phyloP scores from a whole-genome alignment of 805 yeast species.

The Ogataea chonburiensis region DNA sequence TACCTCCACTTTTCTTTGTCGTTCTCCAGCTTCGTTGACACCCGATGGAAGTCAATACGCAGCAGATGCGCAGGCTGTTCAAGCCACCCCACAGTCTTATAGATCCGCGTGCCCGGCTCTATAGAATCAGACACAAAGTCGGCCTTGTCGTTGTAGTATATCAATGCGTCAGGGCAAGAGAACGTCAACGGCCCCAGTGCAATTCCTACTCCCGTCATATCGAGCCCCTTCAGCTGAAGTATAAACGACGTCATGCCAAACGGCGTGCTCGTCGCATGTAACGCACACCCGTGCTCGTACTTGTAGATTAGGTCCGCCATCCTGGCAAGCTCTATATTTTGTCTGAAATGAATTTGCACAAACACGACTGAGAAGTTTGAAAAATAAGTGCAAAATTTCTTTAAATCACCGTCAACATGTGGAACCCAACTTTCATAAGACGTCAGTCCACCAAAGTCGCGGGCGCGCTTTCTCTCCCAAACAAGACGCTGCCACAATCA shows the following conservation, averaged over 20 bases:
- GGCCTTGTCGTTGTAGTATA: conserved; percentile 15
- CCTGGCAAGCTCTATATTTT: background rate
- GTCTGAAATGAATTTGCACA: conserved; percentile 1
- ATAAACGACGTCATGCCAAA: conserved; percentile 14
- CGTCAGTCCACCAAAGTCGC: conserved; percentile 18
- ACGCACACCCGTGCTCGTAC: conserved; percentile 16
- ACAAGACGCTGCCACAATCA: background rate
- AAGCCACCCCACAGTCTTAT: conserved; percentile 16
- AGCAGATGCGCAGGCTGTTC: conserved; percentile 11
- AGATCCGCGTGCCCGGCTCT: conserved; percentile 10
- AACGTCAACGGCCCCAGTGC: conserved; percentile 9
- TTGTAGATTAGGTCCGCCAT: conserved; percentile 17
- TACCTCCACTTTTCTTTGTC: conserved; percentile 25
- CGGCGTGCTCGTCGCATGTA: conserved; percentile 13
- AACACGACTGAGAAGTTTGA: background rate
- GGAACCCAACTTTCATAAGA: conserved; percentile 15
- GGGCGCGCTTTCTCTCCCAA: conserved; percentile 1
- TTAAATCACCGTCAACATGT: conserved; percentile 3
- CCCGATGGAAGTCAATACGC: conserved; percentile 20
- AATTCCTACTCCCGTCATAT: conserved; percentile 17
- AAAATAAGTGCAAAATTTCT: conserved; percentile 2
- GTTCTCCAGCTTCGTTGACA: conserved; percentile 10
- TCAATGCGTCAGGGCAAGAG: conserved; percentile 8
- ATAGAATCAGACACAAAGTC: conserved; percentile 12
- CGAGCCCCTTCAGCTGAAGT: conserved; percentile 14